Evolutionary conservation across 495 filamentous ascomycete genomes (phyloP).

Genomic region (Oleoguttula mirabilis): DNA sequence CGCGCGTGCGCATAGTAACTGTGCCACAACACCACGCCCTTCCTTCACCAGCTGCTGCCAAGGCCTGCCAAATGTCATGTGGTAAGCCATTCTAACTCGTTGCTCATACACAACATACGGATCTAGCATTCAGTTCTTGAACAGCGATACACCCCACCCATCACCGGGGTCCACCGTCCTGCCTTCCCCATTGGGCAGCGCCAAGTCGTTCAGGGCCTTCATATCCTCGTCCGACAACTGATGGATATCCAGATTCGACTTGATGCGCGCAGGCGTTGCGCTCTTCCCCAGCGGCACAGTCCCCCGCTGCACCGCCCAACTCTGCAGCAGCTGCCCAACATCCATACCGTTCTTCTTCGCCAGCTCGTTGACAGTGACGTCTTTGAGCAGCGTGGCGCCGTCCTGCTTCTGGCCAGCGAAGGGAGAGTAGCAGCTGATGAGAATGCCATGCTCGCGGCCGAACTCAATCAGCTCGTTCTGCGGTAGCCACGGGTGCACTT

Average conservation of each 20-base stretch:
- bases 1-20: too few relatives aligned
- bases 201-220: slow-evolving; percentile 10
- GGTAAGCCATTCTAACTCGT: too few relatives aligned
- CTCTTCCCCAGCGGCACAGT: slow-evolving; percentile 41
- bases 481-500: slow-evolving; percentile 22
- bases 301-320: slow-evolving; percentile 41
- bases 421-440: slow-evolving; percentile 42
- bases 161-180: slow-evolving; percentile 8
- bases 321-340: slow-evolving; percentile 33
- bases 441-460: slow-evolving; percentile 33
- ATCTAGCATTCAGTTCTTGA: too few relatives aligned
- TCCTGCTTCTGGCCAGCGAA: slow-evolving; percentile 26
- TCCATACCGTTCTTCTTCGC: slow-evolving; percentile 30
- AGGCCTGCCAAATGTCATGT: too few relatives aligned
- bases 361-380: slow-evolving; percentile 21
- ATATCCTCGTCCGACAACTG: slow-evolving; percentile 15
- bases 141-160: slow-evolving; percentile 15
- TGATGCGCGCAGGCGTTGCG: slow-evolving; percentile 36
- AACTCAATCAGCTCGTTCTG: slow-evolving; percentile 21
- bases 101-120: too few relatives aligned
- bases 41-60: too few relatives aligned
- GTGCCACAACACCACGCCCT: too few relatives aligned
- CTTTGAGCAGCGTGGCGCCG: slow-evolving; percentile 20
- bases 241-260: slow-evolving; percentile 25
- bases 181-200: slow-evolving; percentile 9